A percentile compares a stretch with the other conserved stretches of the same genome.
phyloP scores from a whole-genome alignment of 164 flowering plant species.

The Nelumbo lutea region DNA sequence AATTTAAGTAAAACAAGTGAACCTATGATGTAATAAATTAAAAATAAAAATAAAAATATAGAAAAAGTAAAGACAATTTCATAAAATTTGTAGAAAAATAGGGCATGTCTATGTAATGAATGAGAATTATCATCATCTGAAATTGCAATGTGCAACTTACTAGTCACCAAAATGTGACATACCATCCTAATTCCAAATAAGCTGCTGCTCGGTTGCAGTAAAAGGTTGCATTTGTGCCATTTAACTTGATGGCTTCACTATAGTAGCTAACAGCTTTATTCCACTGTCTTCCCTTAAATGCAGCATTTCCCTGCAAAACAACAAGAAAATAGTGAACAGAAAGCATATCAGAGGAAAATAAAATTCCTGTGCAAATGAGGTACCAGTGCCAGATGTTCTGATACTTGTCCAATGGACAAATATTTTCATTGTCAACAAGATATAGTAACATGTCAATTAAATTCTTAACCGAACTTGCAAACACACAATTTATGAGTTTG shows the following conservation, averaged over 20 bases:
- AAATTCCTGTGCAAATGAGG: neutral
- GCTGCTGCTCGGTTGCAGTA: conserved; percentile 92
- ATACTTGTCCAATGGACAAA: neutral
- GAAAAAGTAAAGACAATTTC: too few species aligned
- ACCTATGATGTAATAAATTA: too few species aligned
- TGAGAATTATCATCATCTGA: too few species aligned
- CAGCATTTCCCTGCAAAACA: conserved; percentile 82
- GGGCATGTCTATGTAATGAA: too few species aligned
- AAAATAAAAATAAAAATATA: too few species aligned
- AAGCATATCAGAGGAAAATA: neutral
- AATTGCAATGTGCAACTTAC: neutral
- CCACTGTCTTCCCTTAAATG: conserved; percentile 85
- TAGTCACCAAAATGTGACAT: conserved; percentile 2
- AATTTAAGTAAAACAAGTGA: too few species aligned
- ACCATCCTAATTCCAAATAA: conserved; percentile 88
- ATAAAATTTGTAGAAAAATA: too few species aligned
- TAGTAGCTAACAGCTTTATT: conserved; percentile 85
- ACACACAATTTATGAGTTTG: too few species aligned
- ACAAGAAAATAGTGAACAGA: neutral
- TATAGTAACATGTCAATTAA: too few species aligned
- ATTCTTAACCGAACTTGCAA: too few species aligned
- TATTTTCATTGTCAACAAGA: too few species aligned
- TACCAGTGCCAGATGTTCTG: neutral
- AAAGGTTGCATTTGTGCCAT: conserved; percentile 61
- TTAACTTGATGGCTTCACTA: conserved; percentile 84